Conservation (phyloP, 2,329 filamentous ascomycete genomes). For the Pseudogymnoascus sp. region DNA sequence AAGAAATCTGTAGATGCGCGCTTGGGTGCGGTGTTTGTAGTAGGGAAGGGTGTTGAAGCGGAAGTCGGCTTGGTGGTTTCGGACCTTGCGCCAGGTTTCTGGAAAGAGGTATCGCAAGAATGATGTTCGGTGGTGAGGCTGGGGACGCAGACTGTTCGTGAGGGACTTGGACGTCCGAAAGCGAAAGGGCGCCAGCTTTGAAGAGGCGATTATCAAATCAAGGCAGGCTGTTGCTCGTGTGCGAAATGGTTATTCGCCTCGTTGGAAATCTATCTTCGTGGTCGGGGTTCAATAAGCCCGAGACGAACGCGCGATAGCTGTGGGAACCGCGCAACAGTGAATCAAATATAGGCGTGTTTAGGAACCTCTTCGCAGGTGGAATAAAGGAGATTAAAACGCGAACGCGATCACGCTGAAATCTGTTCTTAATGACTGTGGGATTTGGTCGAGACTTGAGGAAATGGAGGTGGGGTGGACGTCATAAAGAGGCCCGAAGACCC, state of each 20-base stretch:
- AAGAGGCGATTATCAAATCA: not conserved
- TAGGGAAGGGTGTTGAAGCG: conserved; percentile 68
- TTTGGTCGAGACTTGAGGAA: not conserved
- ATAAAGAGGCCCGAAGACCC: not conserved
- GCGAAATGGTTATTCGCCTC: not conserved
- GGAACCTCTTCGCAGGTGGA: not conserved
- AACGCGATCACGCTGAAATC: not conserved
- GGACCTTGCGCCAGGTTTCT: conserved; percentile 54
- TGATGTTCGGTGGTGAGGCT: conserved; percentile 40
- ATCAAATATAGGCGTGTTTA: not conserved
- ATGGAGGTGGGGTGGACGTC: conserved; percentile 1
- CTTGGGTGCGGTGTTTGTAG: conserved; percentile 66
- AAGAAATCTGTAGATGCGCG: conserved; percentile 69
- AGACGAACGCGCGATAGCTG: not conserved
- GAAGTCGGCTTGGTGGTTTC: conserved; percentile 61
- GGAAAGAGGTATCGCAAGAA: conserved; percentile 65
- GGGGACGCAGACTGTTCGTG: not conserved
- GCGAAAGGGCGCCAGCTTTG: conserved; percentile 10
- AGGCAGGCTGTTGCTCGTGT: not conserved
- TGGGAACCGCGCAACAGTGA: not conserved
- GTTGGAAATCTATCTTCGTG: not conserved
- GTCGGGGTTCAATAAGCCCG: not conserved
- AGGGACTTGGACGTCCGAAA: conserved; percentile 12
- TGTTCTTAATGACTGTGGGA: not conserved
- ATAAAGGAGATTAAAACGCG: not conserved